These are phyloP conservation scores for Chenopodium album DNA, from an alignment of 148 eudicot species.

Conservation along the genomic window DNA sequence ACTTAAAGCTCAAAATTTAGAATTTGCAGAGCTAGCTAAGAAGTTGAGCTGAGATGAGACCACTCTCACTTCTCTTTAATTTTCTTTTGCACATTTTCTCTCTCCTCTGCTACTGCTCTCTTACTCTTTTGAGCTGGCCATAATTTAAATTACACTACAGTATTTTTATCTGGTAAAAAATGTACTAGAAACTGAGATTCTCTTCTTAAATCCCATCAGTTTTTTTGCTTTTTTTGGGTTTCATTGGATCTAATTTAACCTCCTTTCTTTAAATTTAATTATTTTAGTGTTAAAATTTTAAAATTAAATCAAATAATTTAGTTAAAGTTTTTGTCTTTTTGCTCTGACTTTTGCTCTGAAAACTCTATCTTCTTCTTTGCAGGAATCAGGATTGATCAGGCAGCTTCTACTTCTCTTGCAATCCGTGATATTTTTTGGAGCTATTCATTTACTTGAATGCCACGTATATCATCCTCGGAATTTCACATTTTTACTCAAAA, in stretches of 20 bases:
- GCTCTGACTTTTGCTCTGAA: slow-evolving; percentile 16
- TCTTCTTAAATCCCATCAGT: slow-evolving; percentile 33
- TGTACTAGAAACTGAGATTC: slow-evolving; percentile 29
- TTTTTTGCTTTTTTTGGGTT: slow-evolving; percentile 33
- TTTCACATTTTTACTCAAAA: not conserved
- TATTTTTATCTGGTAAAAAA: slow-evolving; percentile 6
- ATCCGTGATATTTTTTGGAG: slow-evolving; percentile 47
- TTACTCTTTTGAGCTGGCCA: not conserved
- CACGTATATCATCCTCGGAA: slow-evolving; percentile 20
- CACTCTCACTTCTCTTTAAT: not conserved
- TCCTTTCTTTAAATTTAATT: slow-evolving; percentile 1
- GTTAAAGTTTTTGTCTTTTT: not conserved
- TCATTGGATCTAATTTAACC: not conserved
- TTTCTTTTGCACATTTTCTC: not conserved
- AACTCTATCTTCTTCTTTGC: slow-evolving; percentile 29
- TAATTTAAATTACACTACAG: not conserved
- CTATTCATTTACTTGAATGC: slow-evolving; percentile 30
- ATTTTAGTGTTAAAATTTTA: not conserved
- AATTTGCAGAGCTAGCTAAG: not conserved
- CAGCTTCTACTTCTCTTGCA: slow-evolving; percentile 28
- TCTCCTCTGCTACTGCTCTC: not conserved
- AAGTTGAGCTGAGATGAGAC: not conserved
- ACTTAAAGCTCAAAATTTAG: not conserved
- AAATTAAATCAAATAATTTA: too few species aligned
- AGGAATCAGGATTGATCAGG: slow-evolving; percentile 29